These are phyloP conservation scores for Aspergillus sp. DNA, from an alignment of 2,329 filamentous ascomycete species.

Conservation along the genomic window DNA sequence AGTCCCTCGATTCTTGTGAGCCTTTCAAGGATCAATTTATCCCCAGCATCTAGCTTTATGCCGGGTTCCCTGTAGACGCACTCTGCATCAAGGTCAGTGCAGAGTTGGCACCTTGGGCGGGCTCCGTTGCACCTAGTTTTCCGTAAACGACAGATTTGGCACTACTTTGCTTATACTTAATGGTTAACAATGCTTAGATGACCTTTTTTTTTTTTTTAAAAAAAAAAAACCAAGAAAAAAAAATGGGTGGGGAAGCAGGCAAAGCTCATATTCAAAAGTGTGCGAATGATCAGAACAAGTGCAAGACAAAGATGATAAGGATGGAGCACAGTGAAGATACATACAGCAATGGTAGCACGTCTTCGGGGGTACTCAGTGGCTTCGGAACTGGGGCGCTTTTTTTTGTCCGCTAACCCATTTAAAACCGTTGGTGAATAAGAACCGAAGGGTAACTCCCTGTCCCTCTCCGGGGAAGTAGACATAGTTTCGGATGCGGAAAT, in stretches of 20 bases:
- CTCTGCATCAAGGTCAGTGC: conserved; percentile 76
- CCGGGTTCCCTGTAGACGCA: conserved; percentile 83
- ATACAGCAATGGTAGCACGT: conserved; percentile 36
- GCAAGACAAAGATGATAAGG: neutral
- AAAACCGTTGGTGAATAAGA: conserved; percentile 3
- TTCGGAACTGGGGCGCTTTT: conserved; percentile 32
- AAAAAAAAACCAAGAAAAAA: too few relatives aligned
- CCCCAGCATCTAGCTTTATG: conserved; percentile 82
- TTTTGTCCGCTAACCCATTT: conserved; percentile 21
- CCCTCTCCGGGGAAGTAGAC: conserved; percentile 23
- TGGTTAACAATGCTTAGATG: neutral
- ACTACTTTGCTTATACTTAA: conserved; percentile 49
- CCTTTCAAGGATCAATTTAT: conserved; percentile 80
- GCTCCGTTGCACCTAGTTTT: conserved; percentile 78
- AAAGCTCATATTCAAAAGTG: too few relatives aligned
- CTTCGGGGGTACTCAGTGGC: conserved; percentile 33
- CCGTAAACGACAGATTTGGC: conserved; percentile 76
- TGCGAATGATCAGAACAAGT: too few relatives aligned
- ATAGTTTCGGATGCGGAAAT: conserved; percentile 10
- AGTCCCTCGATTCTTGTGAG: conserved; percentile 75
- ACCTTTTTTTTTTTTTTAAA: too few relatives aligned
- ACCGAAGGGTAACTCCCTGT: conserved; percentile 15
- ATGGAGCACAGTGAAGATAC: conserved; percentile 9
- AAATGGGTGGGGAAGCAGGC: too few relatives aligned
- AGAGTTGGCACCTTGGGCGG: conserved; percentile 81